A percentile compares a stretch with the other conserved stretches of the same genome.
phyloP scores from a whole-genome alignment of 1,139 yeast species.

The Nakaseomyces bracarensis region DNA sequence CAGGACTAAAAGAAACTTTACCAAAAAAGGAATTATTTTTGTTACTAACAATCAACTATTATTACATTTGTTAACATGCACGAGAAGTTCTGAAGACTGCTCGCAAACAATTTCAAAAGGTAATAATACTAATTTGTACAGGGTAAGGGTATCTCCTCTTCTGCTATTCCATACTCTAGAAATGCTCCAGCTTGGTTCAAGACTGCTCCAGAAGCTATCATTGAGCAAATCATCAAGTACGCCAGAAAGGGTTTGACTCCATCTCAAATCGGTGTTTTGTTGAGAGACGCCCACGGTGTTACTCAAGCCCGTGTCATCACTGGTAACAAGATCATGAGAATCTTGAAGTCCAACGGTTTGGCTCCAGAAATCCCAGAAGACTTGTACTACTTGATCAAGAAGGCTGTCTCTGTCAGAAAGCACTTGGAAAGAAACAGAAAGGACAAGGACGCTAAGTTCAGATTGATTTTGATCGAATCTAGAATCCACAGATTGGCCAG shows the following conservation, averaged over 20 bases:
- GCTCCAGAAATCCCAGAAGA: slow-evolving; percentile 99
- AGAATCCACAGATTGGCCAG: slow-evolving; percentile 99
- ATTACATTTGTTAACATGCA: slow-evolving; percentile 1
- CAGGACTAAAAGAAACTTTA: too few relatives aligned
- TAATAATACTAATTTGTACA: slow-evolving; percentile 31
- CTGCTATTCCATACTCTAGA: slow-evolving; percentile 99
- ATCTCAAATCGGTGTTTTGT: slow-evolving; percentile 97
- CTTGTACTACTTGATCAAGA: slow-evolving; percentile 96
- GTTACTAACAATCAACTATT: slow-evolving; percentile 9
- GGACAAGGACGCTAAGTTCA: slow-evolving; percentile 99
- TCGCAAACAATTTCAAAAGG: slow-evolving; percentile 28
- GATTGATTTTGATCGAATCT: slow-evolving; percentile 99
- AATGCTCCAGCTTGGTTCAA: slow-evolving; percentile 99
- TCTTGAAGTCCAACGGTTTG: slow-evolving; percentile 97
- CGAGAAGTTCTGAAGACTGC: slow-evolving; percentile 1
- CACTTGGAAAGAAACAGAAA: slow-evolving; percentile 99
- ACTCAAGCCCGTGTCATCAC: slow-evolving; percentile 96
- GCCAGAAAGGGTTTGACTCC: slow-evolving; percentile 99
- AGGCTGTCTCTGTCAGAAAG: slow-evolving; percentile 99
- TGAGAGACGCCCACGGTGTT: slow-evolving; percentile 99
- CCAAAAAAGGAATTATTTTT: neutral
- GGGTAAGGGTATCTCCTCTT: slow-evolving; percentile 99
- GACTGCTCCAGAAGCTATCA: slow-evolving; percentile 88
- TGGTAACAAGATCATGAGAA: slow-evolving; percentile 99
- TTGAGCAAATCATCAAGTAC: slow-evolving; percentile 97